Percentiles rank a stretch among this genome's conserved stretches.
These are phyloP conservation scores for thale cress (Arabidopsis thaliana) DNA, from an alignment of 345 rosid genomes.

Conservation along the genomic window DNA sequence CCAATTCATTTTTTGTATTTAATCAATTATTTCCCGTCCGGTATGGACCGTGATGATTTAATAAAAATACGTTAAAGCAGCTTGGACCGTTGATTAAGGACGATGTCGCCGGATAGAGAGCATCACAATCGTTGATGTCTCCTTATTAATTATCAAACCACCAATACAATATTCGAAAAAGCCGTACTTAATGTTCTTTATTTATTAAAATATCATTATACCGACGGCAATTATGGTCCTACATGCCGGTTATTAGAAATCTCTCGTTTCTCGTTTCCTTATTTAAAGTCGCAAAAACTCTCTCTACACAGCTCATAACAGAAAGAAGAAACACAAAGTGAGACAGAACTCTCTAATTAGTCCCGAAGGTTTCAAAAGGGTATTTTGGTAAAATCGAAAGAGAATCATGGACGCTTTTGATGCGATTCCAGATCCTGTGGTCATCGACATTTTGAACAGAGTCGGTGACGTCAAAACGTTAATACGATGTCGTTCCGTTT, in stretches of 20 bases:
- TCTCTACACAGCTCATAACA: background rate
- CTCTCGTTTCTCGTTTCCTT: background rate
- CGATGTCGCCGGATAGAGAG: constrained; percentile 43
- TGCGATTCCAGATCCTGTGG: constrained; percentile 44
- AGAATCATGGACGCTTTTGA: constrained; percentile 44
- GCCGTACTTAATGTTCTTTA: constrained; percentile 39
- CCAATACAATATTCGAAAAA: constrained; percentile 25
- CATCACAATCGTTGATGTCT: constrained; percentile 48
- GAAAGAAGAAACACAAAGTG: background rate
- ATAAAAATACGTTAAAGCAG: constrained; percentile 28
- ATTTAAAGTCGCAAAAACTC: constrained; percentile 22
- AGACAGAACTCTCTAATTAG: constrained; percentile 13
- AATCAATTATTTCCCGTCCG: background rate
- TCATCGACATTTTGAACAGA: constrained; percentile 47
- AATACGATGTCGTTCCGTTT: constrained; percentile 47
- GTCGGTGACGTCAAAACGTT: constrained; percentile 46
- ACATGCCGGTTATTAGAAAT: constrained; percentile 41
- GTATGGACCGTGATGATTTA: constrained; percentile 24
- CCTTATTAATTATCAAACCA: constrained; percentile 29
- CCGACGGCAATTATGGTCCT: constrained; percentile 45
- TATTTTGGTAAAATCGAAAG: constrained; percentile 3
- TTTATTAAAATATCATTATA: constrained; percentile 11
- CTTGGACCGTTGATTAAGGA: constrained; percentile 44
- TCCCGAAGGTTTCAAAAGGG: constrained; percentile 37
- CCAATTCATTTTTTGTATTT: background rate